A percentile compares a stretch with the other conserved stretches of the same genome.
phyloP scores from a whole-genome alignment of 2,329 filamentous ascomycete species.

The Xenosphaeropsis pyriputrescens region DNA sequence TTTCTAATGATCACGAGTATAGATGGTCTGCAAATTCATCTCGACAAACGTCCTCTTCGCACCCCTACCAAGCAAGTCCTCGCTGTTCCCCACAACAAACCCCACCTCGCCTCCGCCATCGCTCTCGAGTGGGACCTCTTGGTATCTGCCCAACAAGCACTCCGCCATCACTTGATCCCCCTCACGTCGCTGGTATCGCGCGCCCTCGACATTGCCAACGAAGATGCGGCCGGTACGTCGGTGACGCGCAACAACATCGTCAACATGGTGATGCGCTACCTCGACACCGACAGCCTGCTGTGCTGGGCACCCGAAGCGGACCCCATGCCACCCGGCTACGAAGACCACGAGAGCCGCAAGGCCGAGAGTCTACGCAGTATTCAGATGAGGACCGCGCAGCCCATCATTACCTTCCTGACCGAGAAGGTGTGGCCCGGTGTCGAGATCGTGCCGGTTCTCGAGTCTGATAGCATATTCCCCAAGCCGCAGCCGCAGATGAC shows the following conservation, averaged over 20 bases:
- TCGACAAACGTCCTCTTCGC: slow-evolving; percentile 69
- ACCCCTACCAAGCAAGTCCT: slow-evolving; percentile 63
- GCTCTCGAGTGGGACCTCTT: slow-evolving; percentile 90
- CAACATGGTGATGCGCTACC: slow-evolving; percentile 62
- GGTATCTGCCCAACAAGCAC: slow-evolving; percentile 66
- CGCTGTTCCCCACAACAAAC: slow-evolving; percentile 59
- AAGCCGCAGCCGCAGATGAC: slow-evolving; percentile 59
- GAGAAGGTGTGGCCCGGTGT: slow-evolving; percentile 72
- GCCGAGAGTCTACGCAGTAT: slow-evolving; percentile 49
- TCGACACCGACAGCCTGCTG: slow-evolving; percentile 82
- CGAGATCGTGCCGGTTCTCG: slow-evolving; percentile 67
- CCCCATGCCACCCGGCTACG: slow-evolving; percentile 28
- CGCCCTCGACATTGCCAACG: slow-evolving; percentile 63
- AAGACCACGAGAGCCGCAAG: slow-evolving; percentile 26
- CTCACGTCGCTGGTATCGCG: slow-evolving; percentile 75
- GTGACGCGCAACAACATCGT: slow-evolving; percentile 47
- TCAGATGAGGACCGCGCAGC: slow-evolving; percentile 55
- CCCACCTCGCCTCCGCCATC: slow-evolving; percentile 68
- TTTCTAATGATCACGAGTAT: too few species aligned
- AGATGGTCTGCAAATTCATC: slow-evolving; percentile 39
- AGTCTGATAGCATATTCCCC: slow-evolving; percentile 62
- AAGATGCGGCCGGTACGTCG: slow-evolving; percentile 32
- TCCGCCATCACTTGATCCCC: slow-evolving; percentile 78
- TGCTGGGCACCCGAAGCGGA: slow-evolving; percentile 61
- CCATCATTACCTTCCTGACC: slow-evolving; percentile 58